A percentile compares a stretch with the other conserved stretches of the same genome.
Conservation (phyloP, 2,329 filamentous ascomycete species). For the Aspergillus udagawae region DNA sequence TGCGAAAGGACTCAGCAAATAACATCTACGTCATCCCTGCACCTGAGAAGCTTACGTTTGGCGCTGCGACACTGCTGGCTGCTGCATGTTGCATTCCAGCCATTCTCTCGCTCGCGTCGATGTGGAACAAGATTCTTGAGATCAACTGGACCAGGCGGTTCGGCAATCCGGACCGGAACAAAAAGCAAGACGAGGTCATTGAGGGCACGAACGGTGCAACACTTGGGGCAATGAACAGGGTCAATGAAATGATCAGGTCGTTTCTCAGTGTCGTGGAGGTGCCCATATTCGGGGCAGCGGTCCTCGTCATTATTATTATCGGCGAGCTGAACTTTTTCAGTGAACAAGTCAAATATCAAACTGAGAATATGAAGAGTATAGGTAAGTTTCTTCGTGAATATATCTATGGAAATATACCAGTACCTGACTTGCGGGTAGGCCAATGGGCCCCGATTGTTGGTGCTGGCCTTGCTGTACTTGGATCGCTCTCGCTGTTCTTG, state of each 20-base stretch:
- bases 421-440: slow-evolving; percentile 13
- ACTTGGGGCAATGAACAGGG: slow-evolving; percentile 44
- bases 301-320: background rate
- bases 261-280: slow-evolving; percentile 49
- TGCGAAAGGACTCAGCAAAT: slow-evolving; percentile 54
- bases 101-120: slow-evolving; percentile 58
- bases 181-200: slow-evolving; percentile 39
- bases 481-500: slow-evolving; percentile 55
- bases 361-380: background rate
- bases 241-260: slow-evolving; percentile 33
- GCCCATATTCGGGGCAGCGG: slow-evolving; percentile 52
- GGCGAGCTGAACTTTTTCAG: background rate
- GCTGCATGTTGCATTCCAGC: slow-evolving; percentile 64
- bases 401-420: slow-evolving; percentile 39
- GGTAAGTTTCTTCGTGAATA: background rate
- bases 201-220: slow-evolving; percentile 56
- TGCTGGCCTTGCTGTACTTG: slow-evolving; percentile 54
- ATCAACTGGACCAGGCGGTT: slow-evolving; percentile 55
- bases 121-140: slow-evolving; percentile 62
- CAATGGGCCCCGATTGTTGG: slow-evolving; percentile 45
- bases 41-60: slow-evolving; percentile 54
- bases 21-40: slow-evolving; percentile 62
- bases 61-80: slow-evolving; percentile 56
- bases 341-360: background rate
- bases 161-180: slow-evolving; percentile 23